A percentile compares a stretch with the other conserved stretches of the same genome.
Conservation (phyloP, 2,329 filamentous ascomycete species). For the Stagonosporopsis vannaccii region DNA sequence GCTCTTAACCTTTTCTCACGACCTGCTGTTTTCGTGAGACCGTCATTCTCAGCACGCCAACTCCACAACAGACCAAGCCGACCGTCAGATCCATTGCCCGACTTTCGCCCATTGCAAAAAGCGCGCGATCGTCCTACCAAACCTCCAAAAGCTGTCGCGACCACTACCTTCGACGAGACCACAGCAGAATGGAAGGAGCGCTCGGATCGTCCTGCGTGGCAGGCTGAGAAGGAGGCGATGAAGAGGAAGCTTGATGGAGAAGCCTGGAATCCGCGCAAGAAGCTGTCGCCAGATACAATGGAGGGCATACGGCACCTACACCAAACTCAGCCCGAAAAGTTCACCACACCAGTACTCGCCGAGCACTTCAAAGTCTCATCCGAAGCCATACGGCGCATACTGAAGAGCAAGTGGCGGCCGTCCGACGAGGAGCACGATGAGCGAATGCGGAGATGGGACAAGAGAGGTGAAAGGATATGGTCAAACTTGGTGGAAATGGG, state of each 20-base stretch:
- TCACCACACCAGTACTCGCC: constrained; percentile 76
- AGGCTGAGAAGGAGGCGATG: constrained; percentile 75
- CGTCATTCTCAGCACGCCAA: constrained; percentile 7
- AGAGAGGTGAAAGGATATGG: constrained; percentile 59
- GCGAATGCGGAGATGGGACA: constrained; percentile 55
- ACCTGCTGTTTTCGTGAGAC: constrained; percentile 20
- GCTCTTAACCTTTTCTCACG: constrained; percentile 34
- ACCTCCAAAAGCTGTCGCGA: constrained; percentile 13
- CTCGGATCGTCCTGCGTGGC: constrained; percentile 65
- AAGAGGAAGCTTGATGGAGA: constrained; percentile 78
- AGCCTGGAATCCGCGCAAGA: constrained; percentile 82
- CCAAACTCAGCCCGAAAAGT: constrained; percentile 75
- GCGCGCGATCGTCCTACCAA: constrained; percentile 1
- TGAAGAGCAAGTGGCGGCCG: constrained; percentile 79
- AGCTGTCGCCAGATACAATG: constrained; percentile 88
- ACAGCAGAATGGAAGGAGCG: constrained; percentile 15
- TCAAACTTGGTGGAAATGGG: constrained; percentile 57
- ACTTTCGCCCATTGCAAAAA: neutral
- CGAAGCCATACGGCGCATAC: constrained; percentile 85
- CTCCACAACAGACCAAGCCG: constrained; percentile 6
- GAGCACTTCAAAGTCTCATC: constrained; percentile 83
- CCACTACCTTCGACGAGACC: constrained; percentile 12
- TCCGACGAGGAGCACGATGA: constrained; percentile 55
- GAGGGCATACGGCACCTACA: constrained; percentile 89
- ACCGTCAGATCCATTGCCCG: constrained; percentile 10